Base-by-base conservation (phyloP, 768 basidiomycete genomes). In the Hypholoma sublateritium region DNA sequence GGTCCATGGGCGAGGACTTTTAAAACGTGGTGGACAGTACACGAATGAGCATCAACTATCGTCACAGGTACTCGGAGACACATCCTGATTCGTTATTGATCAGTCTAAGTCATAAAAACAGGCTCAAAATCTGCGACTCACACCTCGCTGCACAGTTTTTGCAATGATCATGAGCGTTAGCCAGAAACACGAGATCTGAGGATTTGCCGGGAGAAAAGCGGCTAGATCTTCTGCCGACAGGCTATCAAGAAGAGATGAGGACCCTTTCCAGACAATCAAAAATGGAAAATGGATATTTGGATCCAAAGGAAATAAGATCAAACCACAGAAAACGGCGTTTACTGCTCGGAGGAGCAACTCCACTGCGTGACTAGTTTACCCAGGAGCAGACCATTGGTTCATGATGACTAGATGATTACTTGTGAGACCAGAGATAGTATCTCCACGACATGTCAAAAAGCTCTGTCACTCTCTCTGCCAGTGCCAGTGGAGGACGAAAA, bases 141-240 rank as follows among this genome's bases (percentile, higher is more conserved):
- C 24, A 60, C 56, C 55, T 58, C 57, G 54, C 48, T 50, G 58
- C 58, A 41, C n/a, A 56, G 61, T 61, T 55, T 55, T 51, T 58
- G 54, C 59, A 62, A 63, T 60, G 60, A 64, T 63, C 62, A 58
- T 65, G 65, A 65, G 65, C 65, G 65, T 67, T 59, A 60, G 60
- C 60, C 59, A 63, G 63, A 67, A 67, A 67, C 65, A 63, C 57
- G 58, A 64, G 61, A 63, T 64, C 61, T 58, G 47, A 50, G 55
- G 57, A 57, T 54, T 58, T 60, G 57, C 35, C 62, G 56, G 53
- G 43, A 37, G 62, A 56, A 60, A 51, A 61, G 58, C 60, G 65
- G 59, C 47, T 50, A 65, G 65, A 67, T 67, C 62, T 59, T 61
- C 55, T 49, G 56, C 65, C 65, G 65, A 67, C 58, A 58, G 57